Base-by-base conservation (phyloP, 805 yeast species). In the Yarrowia sp. region DNA sequence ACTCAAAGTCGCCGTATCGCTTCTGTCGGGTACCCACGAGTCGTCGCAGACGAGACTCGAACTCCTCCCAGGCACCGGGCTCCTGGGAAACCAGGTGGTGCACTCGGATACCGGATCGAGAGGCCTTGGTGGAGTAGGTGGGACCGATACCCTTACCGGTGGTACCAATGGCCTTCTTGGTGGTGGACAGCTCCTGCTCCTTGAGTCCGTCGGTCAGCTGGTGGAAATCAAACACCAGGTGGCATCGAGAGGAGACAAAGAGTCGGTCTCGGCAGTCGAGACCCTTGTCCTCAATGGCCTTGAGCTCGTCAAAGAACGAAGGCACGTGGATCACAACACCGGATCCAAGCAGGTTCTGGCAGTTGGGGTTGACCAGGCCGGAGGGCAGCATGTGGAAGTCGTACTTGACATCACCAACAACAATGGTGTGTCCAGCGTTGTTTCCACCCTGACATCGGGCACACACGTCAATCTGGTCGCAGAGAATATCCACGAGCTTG, bases 81-180 rank as follows among this genome's bases (percentile, higher is more conserved):
- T 90, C 93, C 74, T 90, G 90, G 73, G 90, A 87, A 49, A 92
- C 95, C 76, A 95, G 85, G 83, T 95, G 98, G 82, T 95, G 99
- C 69, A 95, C 96, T 81, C 99, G 87, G 74, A 95, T 84, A 77
- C 99, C 99, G 22, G 98, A 92, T 82, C 99, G 89, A 15, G 97
- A 89, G 65, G 97, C 97, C 83, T 95, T 95, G 72, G 99, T 92
- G 35, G 98, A 89, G 79, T 95, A 95, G 53, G 99, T 90, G 75
- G 99, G 99, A 70, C 99, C 99, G 76, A 95, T 95, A 81, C 99
- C 99, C 79, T 95, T 95, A 77, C 98, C 98, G 43, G 99, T 95
- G 71, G 99, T 95, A 74, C 99, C 99, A 75, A 95, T 94, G 35
- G 91, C 85, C 78, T 92, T 91, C 79, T 91, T 91, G 79, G 87